Evolutionary conservation across 2,329 filamentous ascomycete genomes (phyloP).

Genomic region (Pyrenophora seminiperda): DNA sequence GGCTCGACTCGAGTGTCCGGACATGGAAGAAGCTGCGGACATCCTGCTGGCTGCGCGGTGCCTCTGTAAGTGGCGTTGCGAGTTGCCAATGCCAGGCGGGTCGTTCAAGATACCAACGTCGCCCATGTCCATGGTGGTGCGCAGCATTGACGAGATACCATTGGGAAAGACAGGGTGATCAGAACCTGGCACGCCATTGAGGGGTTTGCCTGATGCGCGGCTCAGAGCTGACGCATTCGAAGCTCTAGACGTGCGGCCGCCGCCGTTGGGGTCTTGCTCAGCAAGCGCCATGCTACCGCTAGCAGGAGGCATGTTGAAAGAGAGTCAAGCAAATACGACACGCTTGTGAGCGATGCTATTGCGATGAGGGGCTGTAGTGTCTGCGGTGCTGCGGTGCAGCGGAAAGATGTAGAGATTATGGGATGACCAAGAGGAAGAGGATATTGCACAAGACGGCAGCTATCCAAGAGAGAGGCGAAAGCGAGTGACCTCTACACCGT

Average conservation of each 20-base stretch:
- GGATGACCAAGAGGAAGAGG: constrained; percentile 26
- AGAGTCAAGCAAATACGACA: not conserved
- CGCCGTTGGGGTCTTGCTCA: constrained; percentile 52
- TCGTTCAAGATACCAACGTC: constrained; percentile 50
- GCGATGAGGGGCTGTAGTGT: constrained; percentile 4
- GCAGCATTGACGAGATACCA: constrained; percentile 57
- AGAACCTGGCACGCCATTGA: constrained; percentile 32
- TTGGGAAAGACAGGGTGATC: constrained; percentile 39
- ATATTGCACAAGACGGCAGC: constrained; percentile 22
- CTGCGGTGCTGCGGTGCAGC: constrained; percentile 11
- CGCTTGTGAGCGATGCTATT: constrained; percentile 1
- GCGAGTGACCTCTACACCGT: constrained; percentile 20
- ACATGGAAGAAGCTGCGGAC: constrained; percentile 50
- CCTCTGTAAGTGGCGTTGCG: constrained; percentile 45
- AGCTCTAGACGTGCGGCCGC: constrained; percentile 55
- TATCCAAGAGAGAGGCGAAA: constrained; percentile 28
- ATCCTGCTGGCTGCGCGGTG: constrained; percentile 42
- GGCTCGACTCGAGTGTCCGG: constrained; percentile 49
- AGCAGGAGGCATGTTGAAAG: not conserved
- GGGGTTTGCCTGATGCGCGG: constrained; percentile 39
- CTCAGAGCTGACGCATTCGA: constrained; percentile 52
- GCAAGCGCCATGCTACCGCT: constrained; percentile 49
- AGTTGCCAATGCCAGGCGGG: constrained; percentile 45
- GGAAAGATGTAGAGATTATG: constrained; percentile 26
- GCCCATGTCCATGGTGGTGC: constrained; percentile 56